Evolutionary conservation across 345 rosid species (phyloP).

Genomic region (Camelina laxa): DNA sequence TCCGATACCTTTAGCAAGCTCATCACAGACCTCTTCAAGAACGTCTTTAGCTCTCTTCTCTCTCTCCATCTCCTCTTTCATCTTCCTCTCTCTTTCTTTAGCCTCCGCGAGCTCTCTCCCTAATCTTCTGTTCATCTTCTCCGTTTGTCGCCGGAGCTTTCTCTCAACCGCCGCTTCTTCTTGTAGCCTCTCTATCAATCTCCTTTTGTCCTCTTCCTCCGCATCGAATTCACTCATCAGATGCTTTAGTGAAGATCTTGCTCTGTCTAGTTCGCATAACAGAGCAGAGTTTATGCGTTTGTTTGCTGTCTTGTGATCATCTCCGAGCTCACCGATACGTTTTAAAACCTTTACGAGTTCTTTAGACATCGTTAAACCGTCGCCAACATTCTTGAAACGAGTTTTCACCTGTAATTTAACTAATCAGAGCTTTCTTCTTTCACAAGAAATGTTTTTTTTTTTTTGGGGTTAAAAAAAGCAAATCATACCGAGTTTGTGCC

Average conservation of each 20-base stretch:
- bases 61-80: slow-evolving; percentile 60
- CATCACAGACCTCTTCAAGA: slow-evolving; percentile 86
- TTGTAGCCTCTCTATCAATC: slow-evolving; percentile 61
- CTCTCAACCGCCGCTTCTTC: slow-evolving; percentile 79
- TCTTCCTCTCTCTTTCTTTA: slow-evolving; percentile 52
- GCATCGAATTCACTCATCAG: slow-evolving; percentile 54
- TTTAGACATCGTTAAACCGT: slow-evolving; percentile 69
- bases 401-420: slow-evolving; percentile 60
- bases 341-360: slow-evolving; percentile 78
- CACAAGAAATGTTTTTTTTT: slow-evolving; percentile 15
- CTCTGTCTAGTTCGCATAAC: slow-evolving; percentile 62
- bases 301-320: slow-evolving; percentile 55
- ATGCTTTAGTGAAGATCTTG: slow-evolving; percentile 58
- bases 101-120: slow-evolving; percentile 71
- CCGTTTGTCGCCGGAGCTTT: slow-evolving; percentile 68
- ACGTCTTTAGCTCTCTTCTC: slow-evolving; percentile 89
- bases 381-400: slow-evolving; percentile 62
- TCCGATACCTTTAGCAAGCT: slow-evolving; percentile 76
- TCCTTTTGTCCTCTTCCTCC: slow-evolving; percentile 64
- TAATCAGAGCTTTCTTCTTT: neutral
- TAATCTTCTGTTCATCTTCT: slow-evolving; percentile 85
- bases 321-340: slow-evolving; percentile 61
- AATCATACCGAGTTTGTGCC: slow-evolving; percentile 36
- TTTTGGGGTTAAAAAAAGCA: neutral
- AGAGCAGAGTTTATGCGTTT: slow-evolving; percentile 69